Evolutionary conservation across 2,329 filamentous ascomycete species (phyloP).

Genomic region (Fusarium compactum): DNA sequence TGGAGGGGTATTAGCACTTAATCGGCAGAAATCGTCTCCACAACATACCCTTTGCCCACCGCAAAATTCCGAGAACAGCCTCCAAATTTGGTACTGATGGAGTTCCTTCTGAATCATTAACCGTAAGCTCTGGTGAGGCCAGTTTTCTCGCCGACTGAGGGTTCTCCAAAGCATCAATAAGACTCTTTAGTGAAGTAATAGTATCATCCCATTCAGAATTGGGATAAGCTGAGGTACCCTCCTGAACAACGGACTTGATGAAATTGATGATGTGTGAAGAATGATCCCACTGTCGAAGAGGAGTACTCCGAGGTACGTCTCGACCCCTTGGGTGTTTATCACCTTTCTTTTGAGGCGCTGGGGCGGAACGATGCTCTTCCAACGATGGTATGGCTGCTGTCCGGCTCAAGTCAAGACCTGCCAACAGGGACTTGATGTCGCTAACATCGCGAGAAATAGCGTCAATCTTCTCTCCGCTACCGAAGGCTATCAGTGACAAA

Average conservation of each 20-base stretch:
- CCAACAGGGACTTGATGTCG: constrained; percentile 48
- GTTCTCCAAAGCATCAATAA: constrained; percentile 12
- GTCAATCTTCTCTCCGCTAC: constrained; percentile 55
- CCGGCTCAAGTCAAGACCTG: constrained; percentile 28
- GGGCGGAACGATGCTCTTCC: not conserved
- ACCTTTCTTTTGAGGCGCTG: rapidly evolving
- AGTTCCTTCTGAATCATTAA: not conserved
- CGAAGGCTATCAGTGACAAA: rapidly evolving
- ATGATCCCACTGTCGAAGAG: constrained; percentile 47
- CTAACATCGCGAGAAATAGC: constrained; percentile 51
- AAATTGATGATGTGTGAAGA: constrained; percentile 52
- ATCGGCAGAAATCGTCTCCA: rapidly evolving
- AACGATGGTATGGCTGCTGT: not conserved
- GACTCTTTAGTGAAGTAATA: constrained; percentile 17
- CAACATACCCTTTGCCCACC: constrained; percentile 51
- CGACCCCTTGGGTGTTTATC: rapidly evolving
- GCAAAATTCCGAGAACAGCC: constrained; percentile 44
- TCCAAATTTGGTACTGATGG: constrained; percentile 48
- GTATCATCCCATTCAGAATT: not conserved
- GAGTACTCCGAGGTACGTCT: no score
- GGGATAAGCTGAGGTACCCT: not conserved
- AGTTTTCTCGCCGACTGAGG: not conserved
- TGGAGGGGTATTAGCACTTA: constrained; percentile 10
- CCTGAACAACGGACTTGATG: constrained; percentile 44
- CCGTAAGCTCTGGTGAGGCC: no score